phyloP scores from a whole-genome alignment of 2,329 filamentous ascomycete species.

The Pseudogymnoascus sp. region DNA sequence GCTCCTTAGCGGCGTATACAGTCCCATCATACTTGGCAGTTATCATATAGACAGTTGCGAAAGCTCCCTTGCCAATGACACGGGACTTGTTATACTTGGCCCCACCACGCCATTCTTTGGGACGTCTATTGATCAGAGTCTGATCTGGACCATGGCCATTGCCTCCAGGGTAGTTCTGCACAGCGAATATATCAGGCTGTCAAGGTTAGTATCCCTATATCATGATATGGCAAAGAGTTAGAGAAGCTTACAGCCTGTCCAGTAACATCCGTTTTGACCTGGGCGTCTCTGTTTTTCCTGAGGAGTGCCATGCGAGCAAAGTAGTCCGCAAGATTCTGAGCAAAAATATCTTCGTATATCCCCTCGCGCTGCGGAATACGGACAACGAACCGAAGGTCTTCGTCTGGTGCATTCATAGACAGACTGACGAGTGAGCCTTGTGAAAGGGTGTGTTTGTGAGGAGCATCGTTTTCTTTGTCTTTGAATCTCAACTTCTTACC shows the following conservation, averaged over 20 bases:
- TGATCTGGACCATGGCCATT: background rate
- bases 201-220: background rate
- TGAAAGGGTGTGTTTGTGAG: conserved; percentile 27
- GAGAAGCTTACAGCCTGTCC: conserved; percentile 8
- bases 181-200: conserved; percentile 7
- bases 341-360: conserved; percentile 56
- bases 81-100: conserved; percentile 76
- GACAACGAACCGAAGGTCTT: conserved; percentile 75
- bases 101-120: conserved; percentile 75
- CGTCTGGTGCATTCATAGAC: conserved; percentile 28
- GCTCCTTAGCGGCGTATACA: conserved; percentile 85
- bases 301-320: conserved; percentile 34
- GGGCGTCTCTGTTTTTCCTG: background rate
- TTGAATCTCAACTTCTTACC: conserved; percentile 55
- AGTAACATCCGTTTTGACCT: background rate
- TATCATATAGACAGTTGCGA: conserved; percentile 87
- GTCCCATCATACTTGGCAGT: conserved; percentile 77
- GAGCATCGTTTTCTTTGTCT: conserved; percentile 35
- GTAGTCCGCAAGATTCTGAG: conserved; percentile 62
- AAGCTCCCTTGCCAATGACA: conserved; percentile 84
- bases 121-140: conserved; percentile 24
- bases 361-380: conserved; percentile 73
- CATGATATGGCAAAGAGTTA: background rate
- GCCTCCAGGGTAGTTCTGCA: background rate
- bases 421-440: conserved; percentile 28